These are phyloP conservation scores for Diaporthe caulivora DNA, from an alignment of 2,329 filamentous ascomycete genomes.

Conservation along the genomic window DNA sequence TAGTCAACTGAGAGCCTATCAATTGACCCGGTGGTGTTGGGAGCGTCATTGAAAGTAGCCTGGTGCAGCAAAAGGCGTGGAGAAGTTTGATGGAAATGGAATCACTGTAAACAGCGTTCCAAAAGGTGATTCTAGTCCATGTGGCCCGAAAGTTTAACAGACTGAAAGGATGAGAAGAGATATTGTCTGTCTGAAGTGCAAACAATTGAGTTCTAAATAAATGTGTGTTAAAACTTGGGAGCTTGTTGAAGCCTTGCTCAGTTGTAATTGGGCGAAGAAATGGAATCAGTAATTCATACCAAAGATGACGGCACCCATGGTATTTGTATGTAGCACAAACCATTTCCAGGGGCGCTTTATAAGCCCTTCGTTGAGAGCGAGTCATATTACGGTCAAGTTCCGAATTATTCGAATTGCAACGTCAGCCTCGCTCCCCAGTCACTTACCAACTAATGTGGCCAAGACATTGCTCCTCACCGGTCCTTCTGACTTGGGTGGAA, in stretches of 20 bases:
- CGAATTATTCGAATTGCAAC: not conserved
- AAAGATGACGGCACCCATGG: not conserved
- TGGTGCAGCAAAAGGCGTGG: not conserved
- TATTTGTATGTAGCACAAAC: not conserved
- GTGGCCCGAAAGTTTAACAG: not conserved
- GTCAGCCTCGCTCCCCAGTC: not conserved
- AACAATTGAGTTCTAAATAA: not conserved
- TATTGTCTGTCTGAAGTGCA: no score
- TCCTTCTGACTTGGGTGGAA: not conserved
- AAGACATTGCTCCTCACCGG: not conserved
- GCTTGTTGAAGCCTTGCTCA: not conserved
- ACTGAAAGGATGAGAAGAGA: not conserved
- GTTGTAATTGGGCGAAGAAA: not conserved
- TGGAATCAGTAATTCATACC: not conserved
- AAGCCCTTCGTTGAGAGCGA: not conserved
- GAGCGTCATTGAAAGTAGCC: not conserved
- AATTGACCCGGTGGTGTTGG: not conserved
- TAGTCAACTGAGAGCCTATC: not conserved
- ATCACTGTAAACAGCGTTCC: not conserved
- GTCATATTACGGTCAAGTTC: not conserved
- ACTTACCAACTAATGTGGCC: not conserved
- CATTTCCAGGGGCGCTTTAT: not conserved
- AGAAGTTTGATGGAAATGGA: not conserved
- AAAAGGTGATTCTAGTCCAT: not conserved
- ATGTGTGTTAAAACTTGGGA: no score